These are phyloP conservation scores for Penicillium fimorum DNA, from an alignment of 495 filamentous ascomycete species.

Conservation along the genomic window DNA sequence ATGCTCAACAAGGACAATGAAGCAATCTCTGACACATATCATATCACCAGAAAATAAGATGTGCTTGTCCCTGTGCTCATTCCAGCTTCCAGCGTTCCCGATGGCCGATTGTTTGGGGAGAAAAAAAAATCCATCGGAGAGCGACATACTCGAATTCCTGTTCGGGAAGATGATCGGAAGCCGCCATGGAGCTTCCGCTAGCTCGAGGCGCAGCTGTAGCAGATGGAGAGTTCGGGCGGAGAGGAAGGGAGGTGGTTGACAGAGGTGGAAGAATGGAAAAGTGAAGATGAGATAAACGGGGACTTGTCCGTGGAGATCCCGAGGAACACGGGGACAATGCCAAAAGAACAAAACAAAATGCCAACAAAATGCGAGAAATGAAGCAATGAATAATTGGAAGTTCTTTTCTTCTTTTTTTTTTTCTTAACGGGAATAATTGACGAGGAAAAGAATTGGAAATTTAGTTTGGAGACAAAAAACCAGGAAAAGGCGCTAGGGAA, in stretches of 20 bases:
- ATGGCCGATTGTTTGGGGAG: conserved; percentile 1
- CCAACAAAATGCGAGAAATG: conserved; percentile 1
- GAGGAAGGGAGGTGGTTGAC: background rate
- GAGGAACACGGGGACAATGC: conserved; percentile 17
- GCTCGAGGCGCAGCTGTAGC: conserved; percentile 38
- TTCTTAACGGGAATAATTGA: background rate
- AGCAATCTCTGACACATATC: background rate
- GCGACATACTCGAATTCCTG: conserved; percentile 49
- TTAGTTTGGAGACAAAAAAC: background rate
- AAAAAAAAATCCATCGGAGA: conserved; percentile 11
- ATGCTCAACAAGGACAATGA: background rate
- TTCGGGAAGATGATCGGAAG: conserved; percentile 36
- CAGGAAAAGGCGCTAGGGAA: conserved; percentile 7
- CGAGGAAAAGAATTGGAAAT: background rate
- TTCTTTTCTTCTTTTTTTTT: conserved; percentile 2
- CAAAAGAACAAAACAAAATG: background rate
- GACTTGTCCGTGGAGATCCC: conserved; percentile 20
- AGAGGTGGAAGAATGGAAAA: conserved; percentile 5
- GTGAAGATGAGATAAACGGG: conserved; percentile 25
- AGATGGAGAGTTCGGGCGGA: conserved; percentile 16
- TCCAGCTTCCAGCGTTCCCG: background rate
- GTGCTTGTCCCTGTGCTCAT: background rate
- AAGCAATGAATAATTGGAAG: conserved; percentile 1
- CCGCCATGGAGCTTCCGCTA: conserved; percentile 45
- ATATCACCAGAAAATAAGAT: background rate